phyloP scores from a whole-genome alignment of 306 rosid genomes.

The Quercus gilva region DNA sequence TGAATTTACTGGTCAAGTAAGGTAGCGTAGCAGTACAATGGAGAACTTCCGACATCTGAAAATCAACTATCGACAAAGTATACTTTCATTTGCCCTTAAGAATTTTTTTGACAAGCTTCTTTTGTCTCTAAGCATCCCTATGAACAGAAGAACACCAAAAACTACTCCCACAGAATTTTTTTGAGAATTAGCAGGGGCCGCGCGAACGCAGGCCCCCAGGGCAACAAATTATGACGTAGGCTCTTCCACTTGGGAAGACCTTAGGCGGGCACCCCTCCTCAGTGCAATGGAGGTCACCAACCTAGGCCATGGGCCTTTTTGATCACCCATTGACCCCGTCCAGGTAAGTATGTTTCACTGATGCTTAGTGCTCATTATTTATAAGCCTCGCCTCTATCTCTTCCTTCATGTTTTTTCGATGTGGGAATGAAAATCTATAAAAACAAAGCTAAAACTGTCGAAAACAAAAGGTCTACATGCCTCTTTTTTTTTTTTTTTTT shows the following conservation, averaged over 20 bases:
- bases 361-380: background rate
- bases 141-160: too few relatives aligned
- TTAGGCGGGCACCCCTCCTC: conserved; percentile 39
- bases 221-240: conserved; percentile 60
- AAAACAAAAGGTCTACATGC: too few relatives aligned
- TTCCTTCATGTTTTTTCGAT: background rate
- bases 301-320: conserved; percentile 37
- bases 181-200: conserved; percentile 28
- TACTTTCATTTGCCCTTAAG: too few relatives aligned
- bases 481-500: too few relatives aligned
- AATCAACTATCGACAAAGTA: too few relatives aligned
- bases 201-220: conserved; percentile 67
- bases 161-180: too few relatives aligned
- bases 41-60: too few relatives aligned
- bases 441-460: too few relatives aligned
- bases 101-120: too few relatives aligned
- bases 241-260: conserved; percentile 56
- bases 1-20: too few relatives aligned
- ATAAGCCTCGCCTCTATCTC: background rate
- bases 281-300: conserved; percentile 49
- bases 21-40: too few relatives aligned
- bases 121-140: too few relatives aligned
- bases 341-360: conserved; percentile 30
- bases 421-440: background rate
- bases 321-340: conserved; percentile 49